Percentiles rank a stretch among this genome's conserved stretches.
These are phyloP conservation scores for Kalaharituber pfeilii DNA, from an alignment of 2,329 filamentous ascomycete species.

Conservation along the genomic window DNA sequence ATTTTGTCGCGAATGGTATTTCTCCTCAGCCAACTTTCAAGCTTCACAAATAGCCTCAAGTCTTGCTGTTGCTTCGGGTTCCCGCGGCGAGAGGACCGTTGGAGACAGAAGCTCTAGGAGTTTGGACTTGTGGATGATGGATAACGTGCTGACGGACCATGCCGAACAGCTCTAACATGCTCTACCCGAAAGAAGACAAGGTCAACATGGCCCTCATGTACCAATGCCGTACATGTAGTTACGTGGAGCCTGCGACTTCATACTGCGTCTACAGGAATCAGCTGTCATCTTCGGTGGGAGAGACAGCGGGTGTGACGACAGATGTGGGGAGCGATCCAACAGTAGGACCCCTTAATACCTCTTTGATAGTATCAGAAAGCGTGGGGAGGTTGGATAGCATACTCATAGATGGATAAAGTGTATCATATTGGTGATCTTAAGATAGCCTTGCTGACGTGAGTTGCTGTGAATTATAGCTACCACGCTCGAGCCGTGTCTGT, in stretches of 20 bases:
- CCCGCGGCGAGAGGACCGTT: too few species aligned
- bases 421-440: not conserved
- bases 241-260: conserved; percentile 68
- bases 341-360: conserved; percentile 42
- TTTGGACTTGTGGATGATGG: not conserved
- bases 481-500: conserved; percentile 71
- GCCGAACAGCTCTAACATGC: conserved; percentile 65
- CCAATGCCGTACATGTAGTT: conserved; percentile 88
- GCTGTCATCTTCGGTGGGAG: conserved; percentile 75
- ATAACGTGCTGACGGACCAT: not conserved
- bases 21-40: not conserved
- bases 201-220: conserved; percentile 73
- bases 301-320: conserved; percentile 92
- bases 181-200: conserved; percentile 90
- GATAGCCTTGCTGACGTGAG: not conserved
- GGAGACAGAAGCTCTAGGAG: too few species aligned
- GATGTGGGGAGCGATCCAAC: conserved; percentile 96
- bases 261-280: conserved; percentile 93
- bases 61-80: too few species aligned
- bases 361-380: not conserved
- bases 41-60: not conserved
- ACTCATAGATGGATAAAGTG: not conserved
- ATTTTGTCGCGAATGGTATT: conserved; percentile 87
- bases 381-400: too few species aligned
- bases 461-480: too few species aligned